Percentiles rank a stretch among this genome's conserved stretches.
Evolutionary conservation across 306 rosid genomes (phyloP).

Genomic region (Ammopiptanthus mongolicus): DNA sequence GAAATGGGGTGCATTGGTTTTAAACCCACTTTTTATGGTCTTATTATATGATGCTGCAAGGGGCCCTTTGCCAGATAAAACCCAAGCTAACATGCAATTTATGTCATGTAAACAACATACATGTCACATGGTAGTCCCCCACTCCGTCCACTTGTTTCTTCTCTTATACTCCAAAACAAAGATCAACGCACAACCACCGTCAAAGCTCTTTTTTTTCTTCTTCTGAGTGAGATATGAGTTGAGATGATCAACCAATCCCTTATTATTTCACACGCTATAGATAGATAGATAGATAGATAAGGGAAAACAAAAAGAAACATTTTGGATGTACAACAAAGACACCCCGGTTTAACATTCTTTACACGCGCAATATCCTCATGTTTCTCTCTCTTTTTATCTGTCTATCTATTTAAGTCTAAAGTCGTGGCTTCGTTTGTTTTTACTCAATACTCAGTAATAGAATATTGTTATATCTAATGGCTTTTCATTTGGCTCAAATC

Average conservation of each 20-base stretch:
- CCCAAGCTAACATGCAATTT: slow-evolving; percentile 52
- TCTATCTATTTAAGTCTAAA: slow-evolving; percentile 2
- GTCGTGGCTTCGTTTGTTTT: background rate
- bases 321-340: slow-evolving; percentile 17
- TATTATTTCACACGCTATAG: background rate
- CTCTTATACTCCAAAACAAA: slow-evolving; percentile 49
- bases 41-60: slow-evolving; percentile 20
- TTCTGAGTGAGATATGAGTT: background rate
- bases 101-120: slow-evolving; percentile 52
- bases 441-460: background rate
- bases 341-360: slow-evolving; percentile 7
- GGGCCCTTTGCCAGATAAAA: slow-evolving; percentile 48
- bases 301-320: slow-evolving; percentile 18
- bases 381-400: background rate
- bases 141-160: slow-evolving; percentile 26
- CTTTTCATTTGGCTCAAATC: slow-evolving; percentile 27
- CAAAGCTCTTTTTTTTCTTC: background rate
- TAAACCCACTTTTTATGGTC: slow-evolving; percentile 25
- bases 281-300: background rate
- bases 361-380: background rate
- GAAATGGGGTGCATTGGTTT: slow-evolving; percentile 25
- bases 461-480: background rate
- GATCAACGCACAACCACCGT: slow-evolving; percentile 24
- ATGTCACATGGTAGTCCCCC: slow-evolving; percentile 69
- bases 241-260: background rate